These are phyloP conservation scores for Selaginella moellendorffii DNA, from an alignment of 75 land plant genomes.

Conservation along the genomic window DNA sequence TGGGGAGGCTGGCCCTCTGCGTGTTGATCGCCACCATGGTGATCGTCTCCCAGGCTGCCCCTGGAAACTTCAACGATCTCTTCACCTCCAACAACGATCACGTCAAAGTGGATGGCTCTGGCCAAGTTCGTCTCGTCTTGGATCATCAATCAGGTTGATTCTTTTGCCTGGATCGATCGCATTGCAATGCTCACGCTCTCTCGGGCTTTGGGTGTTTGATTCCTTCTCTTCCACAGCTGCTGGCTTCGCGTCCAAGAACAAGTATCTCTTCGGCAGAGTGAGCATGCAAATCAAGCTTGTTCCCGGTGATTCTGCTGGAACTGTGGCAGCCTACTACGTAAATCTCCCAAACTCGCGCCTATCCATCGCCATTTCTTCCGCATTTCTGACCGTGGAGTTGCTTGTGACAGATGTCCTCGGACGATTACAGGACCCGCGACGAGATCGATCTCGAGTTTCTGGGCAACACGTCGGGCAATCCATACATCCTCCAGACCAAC, in stretches of 20 bases:
- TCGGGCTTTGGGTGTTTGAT: neutral
- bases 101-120: neutral
- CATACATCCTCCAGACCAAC: neutral
- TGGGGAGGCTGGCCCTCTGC: neutral
- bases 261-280: neutral
- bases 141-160: neutral
- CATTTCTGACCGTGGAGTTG: neutral
- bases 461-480: neutral
- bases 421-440: neutral
- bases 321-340: neutral
- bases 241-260: neutral
- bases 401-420: neutral
- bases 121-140: neutral
- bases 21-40: neutral
- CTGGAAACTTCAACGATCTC: neutral
- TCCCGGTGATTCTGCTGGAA: neutral
- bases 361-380: neutral
- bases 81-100: neutral
- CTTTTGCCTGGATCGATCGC: neutral
- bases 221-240: neutral
- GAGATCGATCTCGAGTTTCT: neutral
- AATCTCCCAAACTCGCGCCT: neutral
- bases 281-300: neutral
- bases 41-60: neutral
- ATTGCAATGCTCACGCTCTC: neutral